Evolutionary conservation across 176 grass and related monocot species (phyloP), one percentile per base, ranked within the genome.

Genomic region (Typha latifolia): DNA sequence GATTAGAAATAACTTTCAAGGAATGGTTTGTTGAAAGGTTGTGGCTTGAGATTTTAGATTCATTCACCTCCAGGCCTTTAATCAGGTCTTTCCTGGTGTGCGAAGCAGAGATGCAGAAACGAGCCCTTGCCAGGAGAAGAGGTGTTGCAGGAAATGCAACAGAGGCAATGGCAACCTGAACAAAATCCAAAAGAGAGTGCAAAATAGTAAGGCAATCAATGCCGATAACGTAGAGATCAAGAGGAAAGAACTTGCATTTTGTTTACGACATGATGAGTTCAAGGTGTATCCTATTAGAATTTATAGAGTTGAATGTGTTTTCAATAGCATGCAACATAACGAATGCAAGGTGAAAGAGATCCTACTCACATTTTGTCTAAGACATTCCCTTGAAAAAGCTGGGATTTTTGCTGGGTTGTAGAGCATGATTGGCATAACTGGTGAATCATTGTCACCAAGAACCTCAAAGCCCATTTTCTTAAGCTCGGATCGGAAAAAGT

Each of bases 381-480:
- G 81, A 49, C 90, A 93, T 47, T 93, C 90, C 61, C 90, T 87
- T 50, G 85, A 88, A 71, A 93, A 93, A 20, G 90, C 84, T 65
- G 90, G 90, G 26, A 93, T 93, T 70, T 94, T 94, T 66, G 82
- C 90, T 4, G 85, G 90, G 62, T 94, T 94, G 66, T 94, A 94
- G 0, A 94, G 82, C 90, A 94, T 94, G 72, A 88, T 88, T 47
- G 90, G 90, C 85, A 94, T 94, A 61, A 94, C 79, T 50, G 90
- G 90, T 68, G 85, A 93, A 21, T 93, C 84, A 74, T 93, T 85
- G 83, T 95, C 83, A 3, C 90, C 90, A 64, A 95, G 80, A 81
- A 95, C 90, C 78, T 90, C 86, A 48, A 95, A 90, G 49, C 90
- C 90, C 90, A 95, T 90, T 81, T 90, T 95, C 48, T 86, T 79